These are phyloP conservation scores for Fusarium phyllophilum DNA, from an alignment of 2,329 filamentous ascomycete species.

Conservation along the genomic window DNA sequence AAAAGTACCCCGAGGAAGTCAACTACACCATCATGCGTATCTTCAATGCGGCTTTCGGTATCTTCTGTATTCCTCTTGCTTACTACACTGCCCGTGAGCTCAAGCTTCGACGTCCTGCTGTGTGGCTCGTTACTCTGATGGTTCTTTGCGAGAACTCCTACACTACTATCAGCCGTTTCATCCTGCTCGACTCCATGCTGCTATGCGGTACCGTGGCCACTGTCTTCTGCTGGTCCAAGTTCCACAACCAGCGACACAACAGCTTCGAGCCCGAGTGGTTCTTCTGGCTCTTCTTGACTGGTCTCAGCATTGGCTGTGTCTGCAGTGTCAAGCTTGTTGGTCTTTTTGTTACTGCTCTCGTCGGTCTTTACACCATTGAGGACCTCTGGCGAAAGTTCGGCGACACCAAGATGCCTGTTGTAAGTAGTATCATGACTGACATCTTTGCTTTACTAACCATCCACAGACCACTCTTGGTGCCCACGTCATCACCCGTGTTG, in stretches of 20 bases:
- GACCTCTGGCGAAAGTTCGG: conserved; percentile 99
- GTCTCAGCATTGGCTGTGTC: conserved; percentile 95
- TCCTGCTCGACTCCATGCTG: conserved; percentile 97
- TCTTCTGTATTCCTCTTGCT: conserved; percentile 89
- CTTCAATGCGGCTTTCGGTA: conserved; percentile 96
- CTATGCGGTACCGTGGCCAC: conserved; percentile 99
- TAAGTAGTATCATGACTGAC: conserved; percentile 52
- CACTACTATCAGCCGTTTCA: conserved; percentile 98
- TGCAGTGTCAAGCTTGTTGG: conserved; percentile 99
- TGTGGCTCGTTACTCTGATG: conserved; percentile 97
- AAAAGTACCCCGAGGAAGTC: conserved; percentile 91
- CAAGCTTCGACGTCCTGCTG: conserved; percentile 83
- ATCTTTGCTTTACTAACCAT: conserved; percentile 10
- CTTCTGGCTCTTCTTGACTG: conserved; percentile 91
- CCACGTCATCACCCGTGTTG: conserved; percentile 81
- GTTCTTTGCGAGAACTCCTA: conserved; percentile 99
- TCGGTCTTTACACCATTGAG: conserved; percentile 94
- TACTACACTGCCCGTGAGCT: conserved; percentile 96
- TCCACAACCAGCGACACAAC: conserved; percentile 86
- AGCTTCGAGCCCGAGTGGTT: conserved; percentile 95
- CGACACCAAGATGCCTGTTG: conserved; percentile 88
- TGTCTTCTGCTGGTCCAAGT: conserved; percentile 95
- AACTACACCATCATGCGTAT: conserved; percentile 99
- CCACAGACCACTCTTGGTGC: conserved; percentile 71
- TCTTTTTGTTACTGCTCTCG: conserved; percentile 92